These are phyloP conservation scores for Aegilops umbellulata DNA, from an alignment of 176 grass and related monocot species.

Conservation along the genomic window DNA sequence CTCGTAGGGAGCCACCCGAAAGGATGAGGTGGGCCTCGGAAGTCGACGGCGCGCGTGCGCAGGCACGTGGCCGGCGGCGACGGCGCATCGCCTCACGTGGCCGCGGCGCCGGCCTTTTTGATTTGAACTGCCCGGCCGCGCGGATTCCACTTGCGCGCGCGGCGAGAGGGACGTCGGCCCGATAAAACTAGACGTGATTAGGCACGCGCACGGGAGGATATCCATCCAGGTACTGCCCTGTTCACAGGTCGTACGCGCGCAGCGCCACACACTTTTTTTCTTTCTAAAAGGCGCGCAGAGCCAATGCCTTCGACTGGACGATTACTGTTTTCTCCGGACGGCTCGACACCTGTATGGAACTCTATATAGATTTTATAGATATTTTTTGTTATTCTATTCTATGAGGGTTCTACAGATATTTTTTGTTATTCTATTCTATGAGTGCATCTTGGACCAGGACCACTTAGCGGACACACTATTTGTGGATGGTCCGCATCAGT, in stretches of 20 bases:
- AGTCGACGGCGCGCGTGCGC: conserved; percentile 16
- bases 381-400: neutral
- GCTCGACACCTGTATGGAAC: neutral
- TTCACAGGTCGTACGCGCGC: neutral
- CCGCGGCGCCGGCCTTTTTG: neutral
- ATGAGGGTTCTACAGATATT: neutral
- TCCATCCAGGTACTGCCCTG: neutral
- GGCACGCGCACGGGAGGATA: neutral
- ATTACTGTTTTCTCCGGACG: neutral
- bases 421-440: too few relatives aligned
- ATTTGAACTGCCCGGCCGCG: neutral
- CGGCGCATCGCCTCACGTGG: conserved; percentile 8
- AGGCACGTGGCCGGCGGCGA: neutral
- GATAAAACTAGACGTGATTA: too few relatives aligned
- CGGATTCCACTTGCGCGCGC: neutral
- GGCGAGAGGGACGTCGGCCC: neutral
- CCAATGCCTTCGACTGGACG: conserved; percentile 21
- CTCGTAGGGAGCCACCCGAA: neutral
- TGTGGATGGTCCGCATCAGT: too few relatives aligned
- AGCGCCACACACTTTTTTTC: neutral
- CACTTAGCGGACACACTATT: too few relatives aligned
- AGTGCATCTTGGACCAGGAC: too few relatives aligned
- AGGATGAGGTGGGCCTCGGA: neutral
- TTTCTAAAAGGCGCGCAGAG: neutral
- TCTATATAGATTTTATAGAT: neutral